phyloP scores from a whole-genome alignment of 1,284 basidiomycete species.

The Cryptococcus neoformans region DNA sequence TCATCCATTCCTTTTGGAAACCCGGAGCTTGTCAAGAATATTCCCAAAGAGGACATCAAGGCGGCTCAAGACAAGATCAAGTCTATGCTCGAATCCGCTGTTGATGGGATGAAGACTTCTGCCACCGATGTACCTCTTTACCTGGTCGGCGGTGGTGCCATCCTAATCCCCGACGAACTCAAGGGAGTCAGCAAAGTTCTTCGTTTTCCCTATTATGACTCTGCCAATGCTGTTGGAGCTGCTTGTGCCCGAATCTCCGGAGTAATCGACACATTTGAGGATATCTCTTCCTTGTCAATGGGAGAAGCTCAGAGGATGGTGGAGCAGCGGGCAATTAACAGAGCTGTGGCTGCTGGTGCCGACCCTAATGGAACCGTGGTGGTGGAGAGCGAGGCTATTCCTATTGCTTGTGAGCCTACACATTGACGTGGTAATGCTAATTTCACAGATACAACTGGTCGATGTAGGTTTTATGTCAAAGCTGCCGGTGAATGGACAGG shows the following conservation, averaged over 20 bases:
- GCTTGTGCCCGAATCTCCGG: conserved; percentile 41
- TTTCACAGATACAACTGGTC: conserved; percentile 25
- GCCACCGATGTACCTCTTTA: conserved; percentile 35
- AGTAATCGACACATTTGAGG: conserved; percentile 40
- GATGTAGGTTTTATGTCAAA: conserved; percentile 43
- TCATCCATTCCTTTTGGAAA: conserved; percentile 25
- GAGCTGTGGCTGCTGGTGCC: conserved; percentile 54
- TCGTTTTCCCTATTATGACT: conserved; percentile 55
- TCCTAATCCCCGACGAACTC: conserved; percentile 49
- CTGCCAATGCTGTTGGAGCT: conserved; percentile 59
- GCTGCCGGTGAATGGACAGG: conserved; percentile 43
- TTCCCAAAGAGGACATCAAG: conserved; percentile 37
- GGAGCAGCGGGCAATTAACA: conserved; percentile 53
- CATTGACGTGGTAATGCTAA: too few relatives aligned
- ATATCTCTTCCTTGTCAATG: conserved; percentile 19
- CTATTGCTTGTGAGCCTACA: conserved; percentile 32
- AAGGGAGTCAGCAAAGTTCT: conserved; percentile 55
- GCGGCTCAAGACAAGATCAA: conserved; percentile 51
- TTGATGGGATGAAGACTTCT: conserved; percentile 60
- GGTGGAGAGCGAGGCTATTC: conserved; percentile 53
- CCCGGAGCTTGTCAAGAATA: conserved; percentile 36
- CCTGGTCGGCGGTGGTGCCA: conserved; percentile 39
- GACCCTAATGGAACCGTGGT: conserved; percentile 50
- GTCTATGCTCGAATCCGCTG: conserved; percentile 54
- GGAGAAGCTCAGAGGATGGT: conserved; percentile 37